These are phyloP conservation scores for Orbilia blumenaviensis DNA, from an alignment of 2,329 filamentous ascomycete genomes.

Conservation along the genomic window DNA sequence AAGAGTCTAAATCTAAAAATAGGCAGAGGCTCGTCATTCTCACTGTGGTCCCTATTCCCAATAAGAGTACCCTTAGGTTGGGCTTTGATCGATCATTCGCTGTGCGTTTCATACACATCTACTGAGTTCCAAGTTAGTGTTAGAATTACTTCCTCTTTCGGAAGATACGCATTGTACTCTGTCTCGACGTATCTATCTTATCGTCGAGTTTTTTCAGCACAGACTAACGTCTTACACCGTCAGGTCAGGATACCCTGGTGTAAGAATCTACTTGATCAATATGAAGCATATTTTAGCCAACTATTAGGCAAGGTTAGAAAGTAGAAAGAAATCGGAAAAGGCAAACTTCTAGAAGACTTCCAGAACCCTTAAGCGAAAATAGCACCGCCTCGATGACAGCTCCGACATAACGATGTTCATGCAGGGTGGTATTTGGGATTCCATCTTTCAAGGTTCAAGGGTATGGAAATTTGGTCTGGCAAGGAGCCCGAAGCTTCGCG, in stretches of 20 bases:
- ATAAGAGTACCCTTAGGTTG: neutral
- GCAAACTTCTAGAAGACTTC: conserved; percentile 4
- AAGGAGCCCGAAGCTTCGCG: neutral
- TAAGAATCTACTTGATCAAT: neutral
- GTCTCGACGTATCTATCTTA: neutral
- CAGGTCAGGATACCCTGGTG: neutral
- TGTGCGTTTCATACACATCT: neutral
- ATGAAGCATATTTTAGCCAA: neutral
- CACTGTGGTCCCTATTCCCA: neutral
- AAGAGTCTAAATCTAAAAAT: conserved; percentile 4
- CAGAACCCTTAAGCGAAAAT: neutral
- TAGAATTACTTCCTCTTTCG: neutral
- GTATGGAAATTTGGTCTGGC: neutral
- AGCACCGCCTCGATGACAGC: neutral
- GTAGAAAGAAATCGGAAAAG: neutral
- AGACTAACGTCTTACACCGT: neutral
- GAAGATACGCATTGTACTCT: neutral
- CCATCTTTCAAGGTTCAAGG: neutral
- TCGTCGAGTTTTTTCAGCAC: neutral
- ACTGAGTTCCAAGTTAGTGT: neutral
- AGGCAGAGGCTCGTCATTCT: neutral
- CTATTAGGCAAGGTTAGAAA: neutral
- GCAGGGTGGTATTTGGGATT: neutral
- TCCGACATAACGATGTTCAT: neutral
- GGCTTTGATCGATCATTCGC: neutral